A percentile compares a stretch with the other conserved stretches of the same genome.
Evolutionary conservation across 768 basidiomycete species (phyloP).

Genomic region (Kwoniella dejecticola): DNA sequence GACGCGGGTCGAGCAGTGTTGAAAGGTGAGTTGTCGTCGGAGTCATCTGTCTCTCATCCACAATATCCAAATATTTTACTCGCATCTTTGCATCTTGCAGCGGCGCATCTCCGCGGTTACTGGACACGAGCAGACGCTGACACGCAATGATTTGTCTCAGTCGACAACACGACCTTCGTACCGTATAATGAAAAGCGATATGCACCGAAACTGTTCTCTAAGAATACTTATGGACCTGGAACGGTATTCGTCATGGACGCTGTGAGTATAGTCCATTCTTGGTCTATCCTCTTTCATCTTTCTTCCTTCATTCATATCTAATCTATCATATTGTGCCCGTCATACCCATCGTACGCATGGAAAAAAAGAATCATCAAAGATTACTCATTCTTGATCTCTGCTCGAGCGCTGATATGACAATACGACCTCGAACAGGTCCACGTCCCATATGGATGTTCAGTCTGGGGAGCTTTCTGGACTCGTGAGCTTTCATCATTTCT

Average conservation of each 20-base stretch:
- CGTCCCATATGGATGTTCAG: conserved; percentile 64
- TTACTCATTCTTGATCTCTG: no score
- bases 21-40: conserved; percentile 40
- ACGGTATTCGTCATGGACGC: conserved; percentile 53
- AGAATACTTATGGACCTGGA: conserved; percentile 47
- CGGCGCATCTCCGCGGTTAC: no score
- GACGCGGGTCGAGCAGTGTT: conserved; percentile 32
- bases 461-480: conserved; percentile 53
- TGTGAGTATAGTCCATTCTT: conserved; percentile 1
- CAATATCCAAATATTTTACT: no score
- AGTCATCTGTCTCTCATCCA: no score
- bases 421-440: conserved; percentile 43
- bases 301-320: background rate
- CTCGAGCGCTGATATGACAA: no score
- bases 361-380: no score
- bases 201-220: conserved; percentile 50
- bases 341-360: no score
- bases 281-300: background rate
- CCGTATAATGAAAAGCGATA: conserved; percentile 54
- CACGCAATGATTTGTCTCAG: conserved; percentile 16
- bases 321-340: no score
- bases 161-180: conserved; percentile 49
- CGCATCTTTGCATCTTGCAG: no score
- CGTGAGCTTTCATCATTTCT: conserved; percentile 7
- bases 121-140: no score